Percentiles rank a stretch among this genome's conserved stretches.
Conservation (phyloP, 257 asterid genomes). For the Haberlea rhodopensis region DNA sequence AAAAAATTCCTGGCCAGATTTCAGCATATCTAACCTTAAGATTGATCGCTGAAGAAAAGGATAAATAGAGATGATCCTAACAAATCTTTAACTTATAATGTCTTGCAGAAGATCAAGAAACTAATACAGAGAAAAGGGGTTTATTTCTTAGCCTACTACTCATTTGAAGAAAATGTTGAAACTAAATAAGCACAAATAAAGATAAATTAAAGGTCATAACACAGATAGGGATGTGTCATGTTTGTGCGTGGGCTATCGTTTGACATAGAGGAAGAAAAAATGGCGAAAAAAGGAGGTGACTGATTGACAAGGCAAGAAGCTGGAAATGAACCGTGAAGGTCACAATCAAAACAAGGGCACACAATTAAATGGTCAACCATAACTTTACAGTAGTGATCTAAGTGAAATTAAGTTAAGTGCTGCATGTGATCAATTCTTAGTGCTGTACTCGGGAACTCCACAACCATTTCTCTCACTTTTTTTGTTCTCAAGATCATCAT, state of each 20-base stretch:
- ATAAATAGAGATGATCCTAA: slow-evolving; percentile 19
- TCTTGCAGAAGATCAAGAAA: slow-evolving; percentile 25
- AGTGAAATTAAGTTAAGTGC: slow-evolving; percentile 36
- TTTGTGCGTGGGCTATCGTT: slow-evolving; percentile 1
- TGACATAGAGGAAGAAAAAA: slow-evolving; percentile 24
- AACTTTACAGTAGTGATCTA: slow-evolving; percentile 37
- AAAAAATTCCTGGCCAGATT: slow-evolving; percentile 4
- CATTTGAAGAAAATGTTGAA: slow-evolving; percentile 24
- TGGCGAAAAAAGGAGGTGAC: slow-evolving; percentile 29
- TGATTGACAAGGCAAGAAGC: slow-evolving; percentile 60
- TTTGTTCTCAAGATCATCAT: slow-evolving; percentile 38
- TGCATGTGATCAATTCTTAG: slow-evolving; percentile 50
- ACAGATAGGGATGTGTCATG: slow-evolving; percentile 26
- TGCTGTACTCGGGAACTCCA: slow-evolving; percentile 57
- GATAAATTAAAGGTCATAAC: slow-evolving; percentile 17
- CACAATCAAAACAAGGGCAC: slow-evolving; percentile 45
- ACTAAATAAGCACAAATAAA: slow-evolving; percentile 23
- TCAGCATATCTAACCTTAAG: slow-evolving; percentile 27
- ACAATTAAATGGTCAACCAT: slow-evolving; percentile 57
- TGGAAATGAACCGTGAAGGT: slow-evolving; percentile 60
- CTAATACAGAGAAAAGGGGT: slow-evolving; percentile 22
- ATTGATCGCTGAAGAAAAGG: slow-evolving; percentile 11
- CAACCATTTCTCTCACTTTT: slow-evolving; percentile 31
- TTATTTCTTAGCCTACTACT: slow-evolving; percentile 25
- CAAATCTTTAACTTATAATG: not conserved